A percentile compares a stretch with the other conserved stretches of the same genome.
Conservation (phyloP, 345 rosid species). For the Hibiscus syriacus region DNA sequence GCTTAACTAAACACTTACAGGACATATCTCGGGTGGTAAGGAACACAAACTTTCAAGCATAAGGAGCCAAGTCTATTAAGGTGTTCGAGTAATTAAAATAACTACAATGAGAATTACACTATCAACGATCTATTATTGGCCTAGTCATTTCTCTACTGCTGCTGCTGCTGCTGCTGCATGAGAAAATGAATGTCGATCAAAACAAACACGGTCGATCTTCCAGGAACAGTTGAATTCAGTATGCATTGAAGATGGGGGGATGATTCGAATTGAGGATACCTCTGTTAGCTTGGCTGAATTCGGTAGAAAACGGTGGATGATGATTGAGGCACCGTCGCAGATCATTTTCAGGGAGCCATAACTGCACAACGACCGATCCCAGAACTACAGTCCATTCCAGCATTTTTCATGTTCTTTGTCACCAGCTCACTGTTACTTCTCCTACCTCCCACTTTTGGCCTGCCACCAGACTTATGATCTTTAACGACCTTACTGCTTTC, state of each 20-base stretch:
- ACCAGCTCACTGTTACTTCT: constrained; percentile 25
- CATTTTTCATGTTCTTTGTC: constrained; percentile 32
- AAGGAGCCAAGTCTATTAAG: too few relatives aligned
- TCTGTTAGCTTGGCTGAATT: not conserved
- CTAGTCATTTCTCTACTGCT: not conserved
- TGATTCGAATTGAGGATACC: not conserved
- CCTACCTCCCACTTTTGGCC: constrained; percentile 17
- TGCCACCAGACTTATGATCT: constrained; percentile 20
- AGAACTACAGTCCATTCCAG: constrained; percentile 21
- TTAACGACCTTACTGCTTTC: constrained; percentile 15
- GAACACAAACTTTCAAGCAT: too few relatives aligned
- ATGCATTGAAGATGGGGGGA: not conserved
- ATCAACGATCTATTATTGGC: not conserved
- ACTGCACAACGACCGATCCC: constrained; percentile 29
- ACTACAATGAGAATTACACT: not conserved
- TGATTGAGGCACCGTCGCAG: not conserved
- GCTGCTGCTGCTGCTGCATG: not conserved
- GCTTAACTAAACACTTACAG: too few relatives aligned
- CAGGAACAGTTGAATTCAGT: not conserved
- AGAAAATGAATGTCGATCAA: not conserved
- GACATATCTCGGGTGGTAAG: too few relatives aligned
- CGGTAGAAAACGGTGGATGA: not conserved
- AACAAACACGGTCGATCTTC: not conserved
- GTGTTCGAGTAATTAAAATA: not conserved
- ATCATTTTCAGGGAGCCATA: constrained; percentile 33